Base-by-base conservation (phyloP, 768 basidiomycete species). In the Lepiota subincarnata region DNA sequence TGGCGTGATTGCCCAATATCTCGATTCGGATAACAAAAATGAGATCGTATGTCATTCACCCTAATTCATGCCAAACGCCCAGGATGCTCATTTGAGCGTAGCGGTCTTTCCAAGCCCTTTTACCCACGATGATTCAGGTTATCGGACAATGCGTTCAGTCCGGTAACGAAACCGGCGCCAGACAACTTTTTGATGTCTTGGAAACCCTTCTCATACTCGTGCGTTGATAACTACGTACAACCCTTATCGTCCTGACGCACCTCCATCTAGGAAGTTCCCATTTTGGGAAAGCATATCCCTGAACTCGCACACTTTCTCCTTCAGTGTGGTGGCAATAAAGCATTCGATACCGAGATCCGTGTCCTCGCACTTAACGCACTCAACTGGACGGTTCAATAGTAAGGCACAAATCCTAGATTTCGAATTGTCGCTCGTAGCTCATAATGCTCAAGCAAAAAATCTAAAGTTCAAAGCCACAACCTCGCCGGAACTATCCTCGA, bases 381-480 rank as follows among this genome's bases (percentile, higher is more conserved):
- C 7, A 89, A 92, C 64, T 98, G 95, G 95, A 92, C 94, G 6
- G 87, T 98, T 50, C 89, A 95, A 77, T 98, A 98, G 93, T 86
- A 63, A 62, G 87, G 72, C 6, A 8, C 0, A 3, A 16, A n/a
- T n/a, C 40, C 7, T 28, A 10, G 26, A 34, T 12, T 26, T 11
- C 24, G 24, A 5, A 2, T 45, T 36, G 34, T 6, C 13, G 2
- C 7, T 26, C 28, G 20, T 14, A 37, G 18, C 48, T 4, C 2
- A 36, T 10, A 48, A 48, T 60, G 61, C 24, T 59, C 2, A 62
- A 95, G 92, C 76, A 99, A 98, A 84, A 98, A 98, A 74, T 86
- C 87, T 46, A 97, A 94, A 71, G 81, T 99, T 35, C 93, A 97
- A 70, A 81, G 81, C 61, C 80, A 93, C 56, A 82, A 83, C 65